phyloP scores from a whole-genome alignment of 176 grass and related monocot genomes.

The Metroxylon sagu region DNA sequence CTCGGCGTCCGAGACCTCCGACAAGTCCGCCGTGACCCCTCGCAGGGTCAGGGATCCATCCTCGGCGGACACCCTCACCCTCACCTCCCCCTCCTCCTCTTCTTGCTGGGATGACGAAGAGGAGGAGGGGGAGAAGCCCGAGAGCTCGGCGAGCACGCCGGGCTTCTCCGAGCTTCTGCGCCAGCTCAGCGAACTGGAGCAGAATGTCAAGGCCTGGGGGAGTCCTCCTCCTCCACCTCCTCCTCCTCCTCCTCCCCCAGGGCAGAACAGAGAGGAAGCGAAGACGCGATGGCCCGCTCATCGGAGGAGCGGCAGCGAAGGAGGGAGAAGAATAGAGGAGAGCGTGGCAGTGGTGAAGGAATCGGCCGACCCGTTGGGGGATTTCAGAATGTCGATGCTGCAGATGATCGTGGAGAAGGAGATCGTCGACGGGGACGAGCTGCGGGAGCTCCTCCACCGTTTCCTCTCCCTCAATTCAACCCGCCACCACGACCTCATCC shows the following conservation, averaged over 20 bases:
- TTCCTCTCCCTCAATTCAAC: conserved; percentile 77
- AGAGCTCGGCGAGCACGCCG: conserved; percentile 16
- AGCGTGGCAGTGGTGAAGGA: conserved; percentile 67
- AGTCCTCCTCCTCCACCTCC: background rate
- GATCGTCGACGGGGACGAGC: conserved; percentile 47
- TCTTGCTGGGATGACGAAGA: background rate
- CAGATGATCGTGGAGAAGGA: conserved; percentile 74
- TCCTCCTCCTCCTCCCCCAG: too few species aligned
- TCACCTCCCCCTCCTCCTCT: conserved; percentile 16
- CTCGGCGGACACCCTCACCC: background rate
- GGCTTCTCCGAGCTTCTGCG: conserved; percentile 44
- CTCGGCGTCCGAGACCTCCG: conserved; percentile 16
- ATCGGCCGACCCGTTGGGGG: conserved; percentile 49
- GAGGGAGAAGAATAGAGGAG: conserved; percentile 29
- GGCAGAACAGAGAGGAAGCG: conserved; percentile 5
- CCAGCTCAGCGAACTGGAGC: conserved; percentile 56
- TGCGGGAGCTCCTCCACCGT: conserved; percentile 59
- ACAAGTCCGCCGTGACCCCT: conserved; percentile 15
- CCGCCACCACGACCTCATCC: conserved; percentile 31
- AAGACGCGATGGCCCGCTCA: background rate
- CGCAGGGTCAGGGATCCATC: background rate
- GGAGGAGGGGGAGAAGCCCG: background rate
- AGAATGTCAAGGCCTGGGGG: conserved; percentile 4
- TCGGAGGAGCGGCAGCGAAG: background rate
- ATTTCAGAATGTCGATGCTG: conserved; percentile 75